phyloP scores from a whole-genome alignment of 345 rosid species.

The Eucalyptus erythrocorys region DNA sequence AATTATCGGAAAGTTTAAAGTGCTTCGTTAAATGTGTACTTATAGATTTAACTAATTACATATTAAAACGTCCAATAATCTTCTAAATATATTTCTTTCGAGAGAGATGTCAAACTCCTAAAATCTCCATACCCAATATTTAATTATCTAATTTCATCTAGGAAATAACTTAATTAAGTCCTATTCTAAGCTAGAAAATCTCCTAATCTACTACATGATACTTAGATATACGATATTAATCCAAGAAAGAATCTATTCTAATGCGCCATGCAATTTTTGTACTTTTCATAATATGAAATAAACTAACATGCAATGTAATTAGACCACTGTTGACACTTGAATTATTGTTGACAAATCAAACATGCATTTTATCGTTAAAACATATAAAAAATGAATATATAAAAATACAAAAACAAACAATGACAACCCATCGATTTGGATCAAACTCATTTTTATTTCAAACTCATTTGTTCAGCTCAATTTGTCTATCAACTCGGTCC shows the following conservation, averaged over 20 bases:
- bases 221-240: background rate
- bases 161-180: background rate
- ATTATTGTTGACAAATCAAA: background rate
- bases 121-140: background rate
- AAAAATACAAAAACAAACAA: background rate
- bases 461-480: background rate
- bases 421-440: background rate
- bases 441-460: background rate
- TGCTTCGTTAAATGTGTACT: accelerated
- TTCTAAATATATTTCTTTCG: background rate
- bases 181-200: background rate
- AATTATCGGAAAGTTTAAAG: background rate
- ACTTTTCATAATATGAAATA: too few relatives aligned
- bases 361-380: background rate
- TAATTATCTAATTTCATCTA: background rate
- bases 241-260: too few relatives aligned
- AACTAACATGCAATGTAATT: background rate
- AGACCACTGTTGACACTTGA: background rate
- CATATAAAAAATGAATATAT: background rate
- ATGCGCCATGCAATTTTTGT: background rate
- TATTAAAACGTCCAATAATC: too few relatives aligned
- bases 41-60: too few relatives aligned
- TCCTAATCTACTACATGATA: background rate
- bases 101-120: background rate
- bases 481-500: background rate